Evolutionary conservation across 768 basidiomycete genomes (phyloP).

Genomic region (Pisolithus marmoratus): DNA sequence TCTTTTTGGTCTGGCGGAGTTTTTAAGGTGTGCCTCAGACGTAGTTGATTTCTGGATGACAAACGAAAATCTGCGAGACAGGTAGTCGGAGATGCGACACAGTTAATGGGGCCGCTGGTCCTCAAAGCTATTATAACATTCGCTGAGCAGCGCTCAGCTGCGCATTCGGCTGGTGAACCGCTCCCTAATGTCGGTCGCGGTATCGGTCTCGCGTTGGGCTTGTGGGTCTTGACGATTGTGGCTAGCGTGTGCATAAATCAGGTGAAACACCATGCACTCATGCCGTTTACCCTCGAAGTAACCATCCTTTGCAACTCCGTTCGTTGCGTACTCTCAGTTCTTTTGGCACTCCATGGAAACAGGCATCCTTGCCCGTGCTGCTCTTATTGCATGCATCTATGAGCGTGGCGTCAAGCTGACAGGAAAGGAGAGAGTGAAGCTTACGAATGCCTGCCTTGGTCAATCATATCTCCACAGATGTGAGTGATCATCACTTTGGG

Average conservation of each 20-base stretch:
- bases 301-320: background rate
- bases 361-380: slow-evolving; percentile 59
- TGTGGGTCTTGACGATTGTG: slow-evolving; percentile 43
- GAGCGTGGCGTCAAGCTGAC: slow-evolving; percentile 61
- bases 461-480: slow-evolving; percentile 63
- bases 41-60: background rate
- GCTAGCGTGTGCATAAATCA: slow-evolving; percentile 60
- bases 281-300: background rate
- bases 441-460: slow-evolving; percentile 57
- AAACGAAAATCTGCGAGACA: slow-evolving; percentile 15
- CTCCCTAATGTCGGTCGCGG: slow-evolving; percentile 46
- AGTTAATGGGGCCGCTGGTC: slow-evolving; percentile 58
- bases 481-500: slow-evolving; percentile 25
- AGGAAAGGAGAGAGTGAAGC: slow-evolving; percentile 55
- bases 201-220: slow-evolving; percentile 52
- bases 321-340: slow-evolving; percentile 35
- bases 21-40: slow-evolving; percentile 41
- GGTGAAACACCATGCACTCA: slow-evolving; percentile 23
- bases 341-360: slow-evolving; percentile 67
- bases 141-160: slow-evolving; percentile 41
- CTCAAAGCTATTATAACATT: slow-evolving; percentile 62
- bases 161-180: slow-evolving; percentile 29
- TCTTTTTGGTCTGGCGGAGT: slow-evolving; percentile 60
- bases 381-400: slow-evolving; percentile 67
- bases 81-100: slow-evolving; percentile 56